phyloP scores from a whole-genome alignment of 2,329 filamentous ascomycete genomes.

The Didymella exigua region DNA sequence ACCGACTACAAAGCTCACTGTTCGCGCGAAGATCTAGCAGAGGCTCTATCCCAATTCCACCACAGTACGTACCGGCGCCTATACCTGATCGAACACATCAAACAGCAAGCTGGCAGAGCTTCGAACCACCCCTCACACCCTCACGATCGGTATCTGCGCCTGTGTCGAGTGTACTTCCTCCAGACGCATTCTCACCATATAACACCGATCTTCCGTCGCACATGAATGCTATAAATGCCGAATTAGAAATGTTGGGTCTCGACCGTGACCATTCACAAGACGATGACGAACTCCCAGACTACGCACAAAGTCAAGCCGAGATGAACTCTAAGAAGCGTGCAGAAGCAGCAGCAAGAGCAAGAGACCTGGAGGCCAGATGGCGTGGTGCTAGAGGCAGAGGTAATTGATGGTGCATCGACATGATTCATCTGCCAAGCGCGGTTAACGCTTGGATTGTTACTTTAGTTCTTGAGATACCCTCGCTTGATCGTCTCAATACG shows the following conservation, averaged over 20 bases:
- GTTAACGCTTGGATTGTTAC: neutral
- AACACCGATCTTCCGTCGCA: conserved; percentile 25
- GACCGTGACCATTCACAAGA: conserved; percentile 39
- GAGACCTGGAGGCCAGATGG: conserved; percentile 55
- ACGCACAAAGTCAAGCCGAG: conserved; percentile 55
- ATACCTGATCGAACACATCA: conserved; percentile 19
- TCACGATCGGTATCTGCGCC: conserved; percentile 19
- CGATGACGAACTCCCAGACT: conserved; percentile 53
- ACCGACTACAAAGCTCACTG: conserved; percentile 42
- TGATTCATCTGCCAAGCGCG: neutral
- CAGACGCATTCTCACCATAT: conserved; percentile 12
- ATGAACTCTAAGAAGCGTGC: conserved; percentile 48
- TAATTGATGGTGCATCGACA: neutral
- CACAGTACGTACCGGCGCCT: conserved; percentile 24
- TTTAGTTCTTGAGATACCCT: conserved; percentile 8
- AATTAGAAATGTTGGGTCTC: conserved; percentile 39
- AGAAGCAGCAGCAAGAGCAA: conserved; percentile 52
- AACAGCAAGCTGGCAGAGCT: conserved; percentile 36
- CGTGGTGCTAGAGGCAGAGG: conserved; percentile 23
- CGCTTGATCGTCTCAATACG: neutral
- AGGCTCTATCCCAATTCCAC: conserved; percentile 33
- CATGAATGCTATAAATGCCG: conserved; percentile 35
- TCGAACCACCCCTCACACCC: conserved; percentile 24
- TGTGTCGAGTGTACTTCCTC: conserved; percentile 13
- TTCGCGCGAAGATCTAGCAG: conserved; percentile 39